phyloP scores from a whole-genome alignment of 768 basidiomycete genomes.

The Lyophyllum atratum region DNA sequence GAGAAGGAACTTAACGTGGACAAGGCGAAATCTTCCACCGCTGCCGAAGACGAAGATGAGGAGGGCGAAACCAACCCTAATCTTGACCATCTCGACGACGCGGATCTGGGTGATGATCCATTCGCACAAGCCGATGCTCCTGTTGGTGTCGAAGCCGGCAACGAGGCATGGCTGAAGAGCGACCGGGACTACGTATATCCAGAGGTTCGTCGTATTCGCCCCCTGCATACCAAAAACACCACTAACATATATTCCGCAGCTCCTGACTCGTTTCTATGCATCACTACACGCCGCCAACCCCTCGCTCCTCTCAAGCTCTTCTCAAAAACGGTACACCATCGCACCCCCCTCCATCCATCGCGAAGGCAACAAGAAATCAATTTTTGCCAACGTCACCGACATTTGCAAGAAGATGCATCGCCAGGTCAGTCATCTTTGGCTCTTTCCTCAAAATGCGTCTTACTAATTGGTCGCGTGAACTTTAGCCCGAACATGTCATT shows the following conservation, averaged over 20 bases:
- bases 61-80: slow-evolving; percentile 63
- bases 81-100: slow-evolving; percentile 72
- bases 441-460: background rate
- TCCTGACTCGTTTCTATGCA: slow-evolving; percentile 89
- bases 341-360: slow-evolving; percentile 92
- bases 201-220: slow-evolving; percentile 57
- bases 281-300: slow-evolving; percentile 95
- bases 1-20: slow-evolving; percentile 86
- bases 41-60: slow-evolving; percentile 54
- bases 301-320: slow-evolving; percentile 74
- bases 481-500: slow-evolving; percentile 93
- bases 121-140: slow-evolving; percentile 67
- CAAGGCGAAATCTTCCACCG: slow-evolving; percentile 58
- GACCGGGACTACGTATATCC: slow-evolving; percentile 97
- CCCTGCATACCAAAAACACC: background rate
- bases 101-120: slow-evolving; percentile 87
- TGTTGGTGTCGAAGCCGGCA: slow-evolving; percentile 69
- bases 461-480: background rate
- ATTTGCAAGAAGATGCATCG: slow-evolving; percentile 99
- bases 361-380: slow-evolving; percentile 97
- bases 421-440: slow-evolving; percentile 37
- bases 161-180: slow-evolving; percentile 87
- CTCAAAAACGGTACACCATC: slow-evolving; percentile 95
- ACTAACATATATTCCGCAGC: slow-evolving; percentile 44
- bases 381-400: slow-evolving; percentile 95